A percentile compares a stretch with the other conserved stretches of the same genome.
Conservation (phyloP, 192 early-diverging fungal genomes). For the Hyaloraphidium curvatum region DNA sequence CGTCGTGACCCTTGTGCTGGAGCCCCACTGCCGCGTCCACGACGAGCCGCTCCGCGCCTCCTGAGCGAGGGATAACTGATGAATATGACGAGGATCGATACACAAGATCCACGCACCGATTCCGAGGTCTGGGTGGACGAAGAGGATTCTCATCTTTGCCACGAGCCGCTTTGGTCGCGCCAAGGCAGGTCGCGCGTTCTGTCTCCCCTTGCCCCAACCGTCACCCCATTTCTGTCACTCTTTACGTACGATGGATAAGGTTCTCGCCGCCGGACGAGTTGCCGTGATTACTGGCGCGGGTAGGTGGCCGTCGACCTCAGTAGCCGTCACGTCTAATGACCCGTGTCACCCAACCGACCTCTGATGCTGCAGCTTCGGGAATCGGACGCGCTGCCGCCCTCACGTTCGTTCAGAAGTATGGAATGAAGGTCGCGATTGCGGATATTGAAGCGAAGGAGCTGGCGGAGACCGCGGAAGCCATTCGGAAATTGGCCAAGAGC, state of each 20-base stretch:
- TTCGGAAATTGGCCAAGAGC: not conserved
- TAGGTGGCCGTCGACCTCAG: too few relatives aligned
- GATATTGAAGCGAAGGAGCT: not conserved
- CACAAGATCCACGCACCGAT: conserved; percentile 36
- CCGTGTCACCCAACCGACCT: too few relatives aligned
- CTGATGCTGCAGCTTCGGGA: too few relatives aligned
- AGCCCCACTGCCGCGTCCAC: conserved; percentile 78
- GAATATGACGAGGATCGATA: not conserved
- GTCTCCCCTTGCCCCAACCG: not conserved
- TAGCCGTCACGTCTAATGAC: too few relatives aligned
- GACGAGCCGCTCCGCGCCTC: conserved; percentile 85
- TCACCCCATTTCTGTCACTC: too few relatives aligned
- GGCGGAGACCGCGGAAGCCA: not conserved
- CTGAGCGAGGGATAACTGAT: conserved; percentile 11
- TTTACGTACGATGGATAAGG: too few relatives aligned
- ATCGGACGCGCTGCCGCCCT: too few relatives aligned
- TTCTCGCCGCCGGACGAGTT: too few relatives aligned
- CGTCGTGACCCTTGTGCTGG: conserved; percentile 54
- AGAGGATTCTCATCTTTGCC: conserved; percentile 29
- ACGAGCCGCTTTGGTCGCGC: not conserved
- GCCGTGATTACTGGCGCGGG: too few relatives aligned
- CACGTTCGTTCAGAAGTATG: too few relatives aligned
- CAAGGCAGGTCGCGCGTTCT: not conserved
- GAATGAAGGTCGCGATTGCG: not conserved
- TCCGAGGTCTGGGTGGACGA: conserved; percentile 86